Percentiles rank a stretch among this genome's conserved stretches.
Conservation (phyloP, 2,329 filamentous ascomycete genomes). For the Cladophialophora exuberans region DNA sequence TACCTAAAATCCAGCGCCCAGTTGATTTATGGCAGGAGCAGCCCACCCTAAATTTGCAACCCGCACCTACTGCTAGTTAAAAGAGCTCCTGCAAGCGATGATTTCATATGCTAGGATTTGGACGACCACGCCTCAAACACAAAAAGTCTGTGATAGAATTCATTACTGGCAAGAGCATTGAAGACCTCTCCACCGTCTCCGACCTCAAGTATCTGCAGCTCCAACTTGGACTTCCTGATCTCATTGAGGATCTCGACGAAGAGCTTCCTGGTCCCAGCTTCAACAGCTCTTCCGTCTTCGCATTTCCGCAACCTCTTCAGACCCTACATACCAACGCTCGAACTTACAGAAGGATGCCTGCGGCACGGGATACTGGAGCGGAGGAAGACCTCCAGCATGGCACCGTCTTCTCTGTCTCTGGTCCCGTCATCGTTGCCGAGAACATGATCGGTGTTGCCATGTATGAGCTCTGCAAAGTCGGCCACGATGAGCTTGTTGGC, state of each 20-base stretch:
- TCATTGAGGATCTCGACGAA: conserved; percentile 41
- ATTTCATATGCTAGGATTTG: conserved; percentile 32
- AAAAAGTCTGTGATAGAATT: conserved; percentile 58
- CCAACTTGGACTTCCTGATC: conserved; percentile 31
- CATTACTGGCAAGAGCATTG: conserved; percentile 55
- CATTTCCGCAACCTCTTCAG: conserved; percentile 33
- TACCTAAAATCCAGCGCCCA: neutral
- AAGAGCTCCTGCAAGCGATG: conserved; percentile 17
- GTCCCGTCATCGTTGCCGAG: conserved; percentile 93
- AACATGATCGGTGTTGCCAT: conserved; percentile 99
- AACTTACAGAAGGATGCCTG: conserved; percentile 46
- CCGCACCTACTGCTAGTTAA: neutral
- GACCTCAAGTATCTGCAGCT: conserved; percentile 29
- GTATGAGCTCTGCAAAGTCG: conserved; percentile 97
- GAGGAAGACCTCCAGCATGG: conserved; percentile 62
- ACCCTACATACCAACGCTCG: conserved; percentile 34
- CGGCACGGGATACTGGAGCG: conserved; percentile 48
- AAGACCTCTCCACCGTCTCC: conserved; percentile 42
- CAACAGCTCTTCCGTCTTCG: conserved; percentile 35
- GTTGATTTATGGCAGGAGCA: neutral
- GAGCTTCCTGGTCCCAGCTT: conserved; percentile 41
- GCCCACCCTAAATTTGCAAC: conserved; percentile 9
- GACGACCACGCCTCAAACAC: conserved; percentile 27
- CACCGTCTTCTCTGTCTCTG: conserved; percentile 72
- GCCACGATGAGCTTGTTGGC: conserved; percentile 87